Evolutionary conservation across 1,139 yeast species (phyloP).

Genomic region (Starmera stellimalicola): DNA sequence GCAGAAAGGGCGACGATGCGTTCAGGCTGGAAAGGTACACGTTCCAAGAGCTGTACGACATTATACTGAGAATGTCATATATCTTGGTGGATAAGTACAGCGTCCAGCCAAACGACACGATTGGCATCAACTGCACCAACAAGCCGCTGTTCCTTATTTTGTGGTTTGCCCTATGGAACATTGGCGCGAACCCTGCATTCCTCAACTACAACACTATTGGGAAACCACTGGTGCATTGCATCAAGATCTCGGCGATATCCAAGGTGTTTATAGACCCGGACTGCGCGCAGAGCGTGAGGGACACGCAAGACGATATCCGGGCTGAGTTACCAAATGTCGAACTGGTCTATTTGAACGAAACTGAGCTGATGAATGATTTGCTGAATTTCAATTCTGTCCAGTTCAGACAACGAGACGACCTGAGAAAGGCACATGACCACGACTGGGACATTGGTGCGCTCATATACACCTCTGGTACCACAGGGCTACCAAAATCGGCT

Average conservation of each 20-base stretch:
- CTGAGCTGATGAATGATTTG: constrained; percentile 32
- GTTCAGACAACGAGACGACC: constrained; percentile 43
- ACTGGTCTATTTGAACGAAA: constrained; percentile 50
- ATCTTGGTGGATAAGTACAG: constrained; percentile 57
- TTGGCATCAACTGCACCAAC: constrained; percentile 73
- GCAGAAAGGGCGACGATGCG: constrained; percentile 34
- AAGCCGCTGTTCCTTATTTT: constrained; percentile 71
- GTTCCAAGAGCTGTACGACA: constrained; percentile 57
- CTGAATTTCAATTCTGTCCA: constrained; percentile 38
- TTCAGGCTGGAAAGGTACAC: constrained; percentile 58
- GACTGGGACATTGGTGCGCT: constrained; percentile 61
- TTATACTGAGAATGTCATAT: constrained; percentile 55
- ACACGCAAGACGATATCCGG: constrained; percentile 42
- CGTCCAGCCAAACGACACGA: constrained; percentile 56
- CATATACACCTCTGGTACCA: constrained; percentile 90
- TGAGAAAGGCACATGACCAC: constrained; percentile 46
- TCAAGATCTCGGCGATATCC: constrained; percentile 55
- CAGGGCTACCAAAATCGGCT: constrained; percentile 93
- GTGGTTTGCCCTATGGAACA: constrained; percentile 85
- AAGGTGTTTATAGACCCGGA: constrained; percentile 72
- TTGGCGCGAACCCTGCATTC: constrained; percentile 87
- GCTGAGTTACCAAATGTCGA: constrained; percentile 27
- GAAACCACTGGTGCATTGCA: constrained; percentile 70
- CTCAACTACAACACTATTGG: constrained; percentile 74
- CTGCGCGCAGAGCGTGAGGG: constrained; percentile 44